Evolutionary conservation across 2,329 filamentous ascomycete species (phyloP).

Genomic region (Cercospora beticola): DNA sequence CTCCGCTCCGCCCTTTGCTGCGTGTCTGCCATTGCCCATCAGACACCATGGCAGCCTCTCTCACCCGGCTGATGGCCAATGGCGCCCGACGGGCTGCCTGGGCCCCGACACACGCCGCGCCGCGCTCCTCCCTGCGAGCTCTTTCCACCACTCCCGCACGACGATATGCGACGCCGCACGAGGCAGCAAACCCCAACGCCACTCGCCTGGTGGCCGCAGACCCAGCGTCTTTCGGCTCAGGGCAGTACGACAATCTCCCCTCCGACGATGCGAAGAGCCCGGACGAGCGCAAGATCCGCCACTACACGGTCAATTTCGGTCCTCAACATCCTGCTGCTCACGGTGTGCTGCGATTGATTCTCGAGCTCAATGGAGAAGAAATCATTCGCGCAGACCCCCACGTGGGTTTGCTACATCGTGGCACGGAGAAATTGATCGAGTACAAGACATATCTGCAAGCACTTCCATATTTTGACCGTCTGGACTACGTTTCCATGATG

Average conservation of each 20-base stretch:
- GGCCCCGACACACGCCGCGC: conserved; percentile 32
- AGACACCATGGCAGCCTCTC: conserved; percentile 64
- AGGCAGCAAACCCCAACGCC: conserved; percentile 21
- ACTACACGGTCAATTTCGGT: conserved; percentile 99
- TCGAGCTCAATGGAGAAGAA: conserved; percentile 96
- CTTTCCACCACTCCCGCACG: conserved; percentile 66
- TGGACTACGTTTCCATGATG: conserved; percentile 99
- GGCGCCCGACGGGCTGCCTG: conserved; percentile 52
- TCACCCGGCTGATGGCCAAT: conserved; percentile 71
- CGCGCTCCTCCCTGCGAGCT: conserved; percentile 48
- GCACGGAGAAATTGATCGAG: conserved; percentile 99
- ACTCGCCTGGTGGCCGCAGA: conserved; percentile 60
- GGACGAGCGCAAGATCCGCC: conserved; percentile 80
- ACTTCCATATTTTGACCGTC: conserved; percentile 94
- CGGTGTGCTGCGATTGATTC: conserved; percentile 94
- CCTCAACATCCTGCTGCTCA: conserved; percentile 98
- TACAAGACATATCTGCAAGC: conserved; percentile 99
- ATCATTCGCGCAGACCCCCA: conserved; percentile 96
- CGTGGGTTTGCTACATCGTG: conserved; percentile 91
- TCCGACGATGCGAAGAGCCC: conserved; percentile 48
- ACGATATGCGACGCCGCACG: conserved; percentile 59
- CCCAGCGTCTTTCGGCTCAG: conserved; percentile 57
- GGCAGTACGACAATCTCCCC: conserved; percentile 47
- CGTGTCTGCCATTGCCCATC: conserved; percentile 9
- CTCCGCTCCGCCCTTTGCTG: conserved; percentile 2